A percentile compares a stretch with the other conserved stretches of the same genome.
Conservation (phyloP, 352 stramenopile species). For the Pythium periplocum region DNA sequence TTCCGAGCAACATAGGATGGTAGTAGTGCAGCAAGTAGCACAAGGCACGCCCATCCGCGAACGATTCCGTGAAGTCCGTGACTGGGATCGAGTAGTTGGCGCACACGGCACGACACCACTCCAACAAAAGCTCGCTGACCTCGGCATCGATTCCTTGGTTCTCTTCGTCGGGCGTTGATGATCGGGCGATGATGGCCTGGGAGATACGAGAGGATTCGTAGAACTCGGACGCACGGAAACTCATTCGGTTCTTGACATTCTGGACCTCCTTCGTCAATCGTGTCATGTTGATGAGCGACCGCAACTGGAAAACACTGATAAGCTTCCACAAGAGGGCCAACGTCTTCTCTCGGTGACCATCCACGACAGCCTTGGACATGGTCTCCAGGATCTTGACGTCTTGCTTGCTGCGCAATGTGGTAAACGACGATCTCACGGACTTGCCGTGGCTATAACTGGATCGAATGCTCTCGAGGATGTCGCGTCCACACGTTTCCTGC, state of each 20-base stretch:
- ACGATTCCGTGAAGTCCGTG: slow-evolving; percentile 89
- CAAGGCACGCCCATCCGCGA: slow-evolving; percentile 90
- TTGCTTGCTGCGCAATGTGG: slow-evolving; percentile 38
- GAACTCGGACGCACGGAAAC: slow-evolving; percentile 57
- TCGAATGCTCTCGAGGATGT: slow-evolving; percentile 46
- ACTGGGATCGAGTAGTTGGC: slow-evolving; percentile 86
- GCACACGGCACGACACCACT: slow-evolving; percentile 92
- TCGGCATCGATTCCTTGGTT: background rate
- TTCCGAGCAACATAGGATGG: slow-evolving; percentile 86
- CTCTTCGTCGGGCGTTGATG: background rate
- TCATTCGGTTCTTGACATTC: slow-evolving; percentile 63
- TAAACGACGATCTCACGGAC: slow-evolving; percentile 20
- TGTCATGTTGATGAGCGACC: slow-evolving; percentile 73
- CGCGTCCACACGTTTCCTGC: slow-evolving; percentile 59
- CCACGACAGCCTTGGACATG: slow-evolving; percentile 93
- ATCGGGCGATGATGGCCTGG: background rate
- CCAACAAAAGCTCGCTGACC: slow-evolving; percentile 75
- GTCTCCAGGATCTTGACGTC: slow-evolving; percentile 55
- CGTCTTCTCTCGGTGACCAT: slow-evolving; percentile 93
- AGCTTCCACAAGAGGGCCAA: slow-evolving; percentile 94
- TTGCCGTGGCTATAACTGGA: background rate
- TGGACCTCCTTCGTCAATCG: slow-evolving; percentile 77
- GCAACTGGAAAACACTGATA: slow-evolving; percentile 89
- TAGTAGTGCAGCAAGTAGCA: slow-evolving; percentile 96
- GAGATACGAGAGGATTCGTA: slow-evolving; percentile 20